Evolutionary conservation across 1,284 basidiomycete species (phyloP).

Genomic region (Cryptococcus sp.): DNA sequence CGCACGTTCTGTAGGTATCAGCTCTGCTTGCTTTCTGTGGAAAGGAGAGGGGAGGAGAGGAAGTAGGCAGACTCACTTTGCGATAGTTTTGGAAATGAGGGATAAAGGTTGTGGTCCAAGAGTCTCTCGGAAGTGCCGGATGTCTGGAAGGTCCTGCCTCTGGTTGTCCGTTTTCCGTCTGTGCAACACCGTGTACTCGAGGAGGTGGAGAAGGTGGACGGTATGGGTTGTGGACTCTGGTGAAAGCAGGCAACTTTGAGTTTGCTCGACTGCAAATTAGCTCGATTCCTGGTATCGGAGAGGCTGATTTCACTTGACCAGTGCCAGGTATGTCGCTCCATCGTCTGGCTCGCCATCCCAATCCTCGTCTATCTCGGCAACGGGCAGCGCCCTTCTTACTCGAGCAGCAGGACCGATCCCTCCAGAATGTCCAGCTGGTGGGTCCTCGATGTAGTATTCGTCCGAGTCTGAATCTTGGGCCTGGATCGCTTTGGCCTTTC

Average conservation of each 20-base stretch:
- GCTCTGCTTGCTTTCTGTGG: background rate
- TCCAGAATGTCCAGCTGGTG: background rate
- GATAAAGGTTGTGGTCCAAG: conserved; percentile 25
- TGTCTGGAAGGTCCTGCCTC: conserved; percentile 12
- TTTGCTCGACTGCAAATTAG: conserved; percentile 17
- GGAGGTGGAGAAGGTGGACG: background rate
- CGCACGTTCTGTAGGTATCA: background rate
- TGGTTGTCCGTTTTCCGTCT: background rate
- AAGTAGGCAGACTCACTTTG: conserved; percentile 5
- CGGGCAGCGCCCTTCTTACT: background rate
- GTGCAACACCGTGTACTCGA: too few species aligned
- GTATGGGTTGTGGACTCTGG: conserved; percentile 14
- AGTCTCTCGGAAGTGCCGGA: conserved; percentile 26
- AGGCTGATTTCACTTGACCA: conserved; percentile 21
- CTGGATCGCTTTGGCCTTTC: background rate
- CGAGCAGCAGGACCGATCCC: background rate
- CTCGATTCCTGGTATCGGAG: background rate
- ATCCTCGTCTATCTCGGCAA: conserved; percentile 4
- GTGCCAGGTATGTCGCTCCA: conserved; percentile 35
- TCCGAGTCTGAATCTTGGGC: background rate
- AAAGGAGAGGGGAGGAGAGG: background rate
- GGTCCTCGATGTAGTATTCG: background rate
- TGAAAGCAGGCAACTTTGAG: conserved; percentile 23
- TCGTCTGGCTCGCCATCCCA: conserved; percentile 29
- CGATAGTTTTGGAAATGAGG: conserved; percentile 23